phyloP scores from a whole-genome alignment of 2,329 filamentous ascomycete species.

The Rhynchosporium secalis region DNA sequence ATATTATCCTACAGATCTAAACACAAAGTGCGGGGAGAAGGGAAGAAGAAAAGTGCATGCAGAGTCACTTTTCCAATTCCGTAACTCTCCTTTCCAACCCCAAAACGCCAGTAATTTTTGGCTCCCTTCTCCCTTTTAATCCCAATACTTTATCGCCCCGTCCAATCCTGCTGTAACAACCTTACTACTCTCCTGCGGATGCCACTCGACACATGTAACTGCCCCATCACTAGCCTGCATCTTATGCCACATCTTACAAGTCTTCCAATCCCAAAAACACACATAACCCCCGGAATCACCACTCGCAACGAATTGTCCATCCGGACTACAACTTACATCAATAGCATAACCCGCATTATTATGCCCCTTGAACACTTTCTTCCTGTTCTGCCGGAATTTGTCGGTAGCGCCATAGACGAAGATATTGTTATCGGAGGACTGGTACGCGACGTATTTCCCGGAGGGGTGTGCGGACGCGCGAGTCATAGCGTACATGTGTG shows the following conservation, averaged over 20 bases:
- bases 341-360: conserved; percentile 95
- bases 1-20: neutral
- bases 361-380: conserved; percentile 94
- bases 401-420: conserved; percentile 93
- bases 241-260: conserved; percentile 98
- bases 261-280: conserved; percentile 99
- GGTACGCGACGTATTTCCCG: conserved; percentile 92
- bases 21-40: neutral
- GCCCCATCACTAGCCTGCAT: conserved; percentile 80
- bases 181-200: conserved; percentile 96
- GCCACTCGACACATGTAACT: conserved; percentile 88
- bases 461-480: conserved; percentile 81
- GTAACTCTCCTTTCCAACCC: neutral
- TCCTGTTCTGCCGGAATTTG: conserved; percentile 95
- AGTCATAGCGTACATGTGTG: conserved; percentile 96
- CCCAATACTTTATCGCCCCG: conserved; percentile 89
- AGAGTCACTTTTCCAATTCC: neutral
- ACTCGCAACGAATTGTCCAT: conserved; percentile 85
- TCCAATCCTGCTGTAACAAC: conserved; percentile 88
- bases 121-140: conserved; percentile 51
- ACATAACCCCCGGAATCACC: conserved; percentile 88
- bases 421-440: conserved; percentile 93
- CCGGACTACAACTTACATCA: conserved; percentile 83
- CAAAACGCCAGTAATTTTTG: conserved; percentile 9
- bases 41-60: neutral